Base-by-base conservation (phyloP, 169 alveolate species). In the Plasmodium adleri region DNA sequence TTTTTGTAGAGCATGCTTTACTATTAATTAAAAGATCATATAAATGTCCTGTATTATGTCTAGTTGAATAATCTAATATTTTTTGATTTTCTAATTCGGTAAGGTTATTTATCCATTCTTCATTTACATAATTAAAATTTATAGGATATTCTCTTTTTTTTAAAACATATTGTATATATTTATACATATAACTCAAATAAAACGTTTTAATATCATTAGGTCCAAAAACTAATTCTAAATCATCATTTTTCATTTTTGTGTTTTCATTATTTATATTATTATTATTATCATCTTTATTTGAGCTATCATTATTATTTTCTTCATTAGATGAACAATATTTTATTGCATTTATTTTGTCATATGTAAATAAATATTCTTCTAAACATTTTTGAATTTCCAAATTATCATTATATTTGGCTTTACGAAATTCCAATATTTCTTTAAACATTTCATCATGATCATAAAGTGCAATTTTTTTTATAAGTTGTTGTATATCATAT, bases 31-130 rank as follows among this genome's bases (percentile, higher is more conserved):
- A 49, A 43, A 83, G 32, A n/a, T 83, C 83, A 32, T 83, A 83
- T 72, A 83, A 32, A 68, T 83, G 91, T 0, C 83, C 91, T 49
- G 80, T 83, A 54, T 56, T 54, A 39, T 83, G 52, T 68, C 59
- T 83, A 15, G 91, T 83, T 43, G 91, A 83, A 49, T 83, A 83
- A 8, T 49, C 39, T 62, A 83, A 15, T 28, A 83, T 83, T 83
- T 83, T 83, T 39, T 83, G 91, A 83, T 83, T 83, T 56, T 83
- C 91, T 43, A 83, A 72, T 49, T 83, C 91, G 9, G 91, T 83
- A 49, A 83, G 59, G 5, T 52, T 45, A 12, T 83, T 83, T 24
- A 83, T 83, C 91, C 91, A 83, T 32, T 83, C 73, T 3, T 83
- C 91, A 60, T 83, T 83, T 58, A 83, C 45, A 17, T 58, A 26